Conservation (phyloP, 108 stramenopile genomes). For the Pseudonitzschia multiseries region DNA sequence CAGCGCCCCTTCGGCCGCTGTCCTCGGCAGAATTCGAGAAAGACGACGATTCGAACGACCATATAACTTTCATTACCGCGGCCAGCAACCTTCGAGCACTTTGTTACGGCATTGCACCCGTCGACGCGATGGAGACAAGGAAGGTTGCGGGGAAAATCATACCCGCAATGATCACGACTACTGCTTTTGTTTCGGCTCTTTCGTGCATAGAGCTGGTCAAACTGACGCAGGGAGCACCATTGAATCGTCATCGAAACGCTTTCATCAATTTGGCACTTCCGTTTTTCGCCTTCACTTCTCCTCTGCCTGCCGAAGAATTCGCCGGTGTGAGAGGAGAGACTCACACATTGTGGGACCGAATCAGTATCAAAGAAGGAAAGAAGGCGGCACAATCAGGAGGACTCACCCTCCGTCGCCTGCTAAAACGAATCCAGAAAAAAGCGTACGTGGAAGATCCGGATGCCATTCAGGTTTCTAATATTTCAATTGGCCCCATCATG, state of each 20-base stretch:
- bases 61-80: constrained; percentile 92
- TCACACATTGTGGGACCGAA: constrained; percentile 93
- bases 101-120: constrained; percentile 92
- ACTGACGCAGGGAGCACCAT: constrained; percentile 73
- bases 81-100: constrained; percentile 93
- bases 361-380: constrained; percentile 67
- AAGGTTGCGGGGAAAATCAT: constrained; percentile 97
- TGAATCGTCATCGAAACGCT: constrained; percentile 85
- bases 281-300: constrained; percentile 94
- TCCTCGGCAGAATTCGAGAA: constrained; percentile 86
- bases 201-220: constrained; percentile 94
- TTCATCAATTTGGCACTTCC: constrained; percentile 94
- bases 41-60: constrained; percentile 95
- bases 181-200: constrained; percentile 93
- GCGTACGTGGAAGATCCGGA: constrained; percentile 41
- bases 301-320: constrained; percentile 73
- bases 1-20: constrained; percentile 25
- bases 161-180: constrained; percentile 98
- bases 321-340: constrained; percentile 56
- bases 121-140: constrained; percentile 91
- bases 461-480: constrained; percentile 54
- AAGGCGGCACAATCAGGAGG: constrained; percentile 50
- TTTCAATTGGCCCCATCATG: constrained; percentile 76
- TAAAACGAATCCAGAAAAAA: constrained; percentile 56
- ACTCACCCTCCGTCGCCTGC: constrained; percentile 52